Evolutionary conservation across 768 basidiomycete species (phyloP).

Genomic region (Galerina sulciceps): DNA sequence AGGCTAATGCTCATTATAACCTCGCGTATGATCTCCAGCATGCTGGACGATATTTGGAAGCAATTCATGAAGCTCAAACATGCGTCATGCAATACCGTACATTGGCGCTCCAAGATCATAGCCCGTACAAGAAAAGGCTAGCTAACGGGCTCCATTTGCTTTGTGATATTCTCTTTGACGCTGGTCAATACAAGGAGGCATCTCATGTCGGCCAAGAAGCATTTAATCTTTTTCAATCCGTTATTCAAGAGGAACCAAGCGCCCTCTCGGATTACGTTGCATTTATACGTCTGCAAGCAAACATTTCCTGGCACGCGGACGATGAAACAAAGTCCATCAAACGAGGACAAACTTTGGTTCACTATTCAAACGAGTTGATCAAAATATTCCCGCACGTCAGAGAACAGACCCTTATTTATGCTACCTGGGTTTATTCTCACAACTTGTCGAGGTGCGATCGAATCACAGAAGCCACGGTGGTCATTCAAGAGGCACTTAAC

Average conservation of each 20-base stretch:
- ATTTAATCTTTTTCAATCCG: background rate
- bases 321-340: background rate
- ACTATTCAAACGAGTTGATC: background rate
- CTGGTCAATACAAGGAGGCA: background rate
- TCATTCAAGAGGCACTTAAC: background rate
- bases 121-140: background rate
- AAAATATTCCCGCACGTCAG: background rate
- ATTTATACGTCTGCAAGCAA: background rate
- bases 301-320: background rate
- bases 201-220: constrained; percentile 4
- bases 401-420: background rate
- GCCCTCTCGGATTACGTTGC: background rate
- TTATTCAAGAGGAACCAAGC: background rate
- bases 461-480: background rate
- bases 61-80: background rate
- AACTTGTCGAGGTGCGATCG: background rate
- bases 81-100: constrained; percentile 7
- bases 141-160: constrained; percentile 1
- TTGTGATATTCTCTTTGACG: background rate
- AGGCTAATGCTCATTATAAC: constrained; percentile 6
- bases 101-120: background rate
- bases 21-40: constrained; percentile 9
- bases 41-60: background rate
- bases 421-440: background rate
- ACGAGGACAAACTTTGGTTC: background rate